Conservation (phyloP, 768 basidiomycete genomes). For the Pleurotus giganteus region DNA sequence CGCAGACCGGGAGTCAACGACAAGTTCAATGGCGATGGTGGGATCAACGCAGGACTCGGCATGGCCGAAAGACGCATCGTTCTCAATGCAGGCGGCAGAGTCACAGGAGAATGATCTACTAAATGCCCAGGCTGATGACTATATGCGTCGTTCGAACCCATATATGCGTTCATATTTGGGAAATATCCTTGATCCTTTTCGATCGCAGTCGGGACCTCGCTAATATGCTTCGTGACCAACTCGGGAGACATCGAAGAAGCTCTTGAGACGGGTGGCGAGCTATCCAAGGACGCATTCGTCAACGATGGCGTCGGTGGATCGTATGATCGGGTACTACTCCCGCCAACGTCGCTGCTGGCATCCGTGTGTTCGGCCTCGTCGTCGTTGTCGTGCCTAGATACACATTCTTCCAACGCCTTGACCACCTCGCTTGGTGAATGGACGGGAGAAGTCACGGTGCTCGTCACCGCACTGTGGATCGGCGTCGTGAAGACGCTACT, state of each 20-base stretch:
- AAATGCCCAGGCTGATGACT: neutral
- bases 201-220: neutral
- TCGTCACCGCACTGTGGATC: neutral
- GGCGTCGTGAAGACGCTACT: neutral
- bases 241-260: slow-evolving; percentile 6
- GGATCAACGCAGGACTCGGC: neutral
- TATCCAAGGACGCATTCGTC: slow-evolving; percentile 2
- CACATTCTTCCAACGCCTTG: neutral
- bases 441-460: neutral
- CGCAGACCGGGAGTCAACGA: neutral
- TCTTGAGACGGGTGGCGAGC: neutral
- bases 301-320: slow-evolving; percentile 8
- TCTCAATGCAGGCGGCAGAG: neutral
- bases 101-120: neutral
- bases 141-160: neutral
- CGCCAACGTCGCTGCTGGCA: neutral
- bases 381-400: neutral
- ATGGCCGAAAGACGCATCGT: neutral
- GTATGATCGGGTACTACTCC: neutral
- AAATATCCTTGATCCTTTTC: slow-evolving; percentile 5
- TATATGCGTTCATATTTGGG: neutral
- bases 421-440: neutral
- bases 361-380: neutral
- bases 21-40: slow-evolving; percentile 1
- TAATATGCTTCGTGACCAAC: neutral